A percentile compares a stretch with the other conserved stretches of the same genome.
These are phyloP conservation scores for Macadamia integrifolia DNA, from an alignment of 164 flowering plant genomes.

Conservation along the genomic window DNA sequence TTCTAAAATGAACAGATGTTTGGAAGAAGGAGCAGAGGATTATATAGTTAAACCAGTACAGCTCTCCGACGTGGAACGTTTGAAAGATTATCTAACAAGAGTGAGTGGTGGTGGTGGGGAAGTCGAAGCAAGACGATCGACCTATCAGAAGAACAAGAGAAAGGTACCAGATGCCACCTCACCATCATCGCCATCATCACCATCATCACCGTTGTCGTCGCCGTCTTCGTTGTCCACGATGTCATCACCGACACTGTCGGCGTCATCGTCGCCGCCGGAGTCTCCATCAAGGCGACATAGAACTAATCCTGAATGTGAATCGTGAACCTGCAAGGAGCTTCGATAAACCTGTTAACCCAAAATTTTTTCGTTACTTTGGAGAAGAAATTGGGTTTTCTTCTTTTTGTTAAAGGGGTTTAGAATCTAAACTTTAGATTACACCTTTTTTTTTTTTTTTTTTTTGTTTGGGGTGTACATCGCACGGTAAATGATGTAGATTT, in stretches of 20 bases:
- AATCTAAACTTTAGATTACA: too few relatives aligned
- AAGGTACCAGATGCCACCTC: neutral
- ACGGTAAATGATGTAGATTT: too few relatives aligned
- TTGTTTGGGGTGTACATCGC: too few relatives aligned
- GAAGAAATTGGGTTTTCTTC: too few relatives aligned
- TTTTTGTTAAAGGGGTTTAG: too few relatives aligned
- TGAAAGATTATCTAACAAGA: constrained; percentile 39
- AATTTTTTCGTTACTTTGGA: too few relatives aligned
- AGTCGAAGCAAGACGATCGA: constrained; percentile 4
- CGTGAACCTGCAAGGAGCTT: too few relatives aligned
- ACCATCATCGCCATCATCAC: neutral
- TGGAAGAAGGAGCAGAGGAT: constrained; percentile 75
- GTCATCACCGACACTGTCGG: neutral
- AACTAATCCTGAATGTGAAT: too few relatives aligned
- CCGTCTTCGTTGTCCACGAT: neutral
- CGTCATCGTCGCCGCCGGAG: neutral
- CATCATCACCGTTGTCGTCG: neutral
- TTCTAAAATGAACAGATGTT: constrained; percentile 32
- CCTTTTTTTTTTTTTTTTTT: too few relatives aligned
- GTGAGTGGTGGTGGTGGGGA: constrained; percentile 10
- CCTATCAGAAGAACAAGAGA: neutral
- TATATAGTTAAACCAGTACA: constrained; percentile 70
- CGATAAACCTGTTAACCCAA: too few relatives aligned
- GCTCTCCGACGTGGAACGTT: constrained; percentile 45
- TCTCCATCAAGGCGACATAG: neutral